Conservation (phyloP, 768 basidiomycete genomes). For the Trametes punicea region DNA sequence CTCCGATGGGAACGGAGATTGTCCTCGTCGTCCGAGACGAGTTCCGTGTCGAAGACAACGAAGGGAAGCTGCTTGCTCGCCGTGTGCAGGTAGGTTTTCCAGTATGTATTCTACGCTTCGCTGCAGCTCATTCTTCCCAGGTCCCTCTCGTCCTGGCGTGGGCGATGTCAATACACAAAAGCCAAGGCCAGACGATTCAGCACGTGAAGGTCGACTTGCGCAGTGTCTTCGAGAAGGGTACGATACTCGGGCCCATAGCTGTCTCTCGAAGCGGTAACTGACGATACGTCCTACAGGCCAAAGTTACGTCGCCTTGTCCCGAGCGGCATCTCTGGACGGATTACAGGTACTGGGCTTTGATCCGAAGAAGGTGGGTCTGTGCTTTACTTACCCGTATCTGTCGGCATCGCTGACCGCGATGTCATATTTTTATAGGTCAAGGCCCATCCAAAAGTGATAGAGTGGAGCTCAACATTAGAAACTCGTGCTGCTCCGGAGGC, state of each 20-base stretch:
- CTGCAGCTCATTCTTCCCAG: slow-evolving; percentile 29
- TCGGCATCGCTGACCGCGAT: not conserved
- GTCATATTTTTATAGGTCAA: slow-evolving; percentile 32
- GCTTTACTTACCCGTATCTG: not conserved
- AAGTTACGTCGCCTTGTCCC: slow-evolving; percentile 48
- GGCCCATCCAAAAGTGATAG: slow-evolving; percentile 43
- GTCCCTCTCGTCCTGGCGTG: slow-evolving; percentile 73
- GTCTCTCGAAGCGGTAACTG: not conserved
- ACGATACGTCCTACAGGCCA: slow-evolving; percentile 33
- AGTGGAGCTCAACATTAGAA: slow-evolving; percentile 38
- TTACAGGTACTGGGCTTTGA: slow-evolving; percentile 53
- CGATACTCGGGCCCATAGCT: not conserved
- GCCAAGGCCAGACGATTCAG: slow-evolving; percentile 71
- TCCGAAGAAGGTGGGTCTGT: slow-evolving; percentile 41
- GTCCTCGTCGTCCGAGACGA: slow-evolving; percentile 51
- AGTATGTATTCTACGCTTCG: not conserved
- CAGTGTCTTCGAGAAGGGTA: slow-evolving; percentile 60
- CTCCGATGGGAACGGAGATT: slow-evolving; percentile 40
- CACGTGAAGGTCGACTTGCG: slow-evolving; percentile 63
- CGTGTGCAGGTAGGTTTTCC: slow-evolving; percentile 37
- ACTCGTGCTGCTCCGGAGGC: not conserved
- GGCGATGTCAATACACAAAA: slow-evolving; percentile 80
- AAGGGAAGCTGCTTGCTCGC: slow-evolving; percentile 46
- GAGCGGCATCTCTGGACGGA: slow-evolving; percentile 51
- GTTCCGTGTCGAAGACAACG: slow-evolving; percentile 50